Conservation (phyloP, 1,284 basidiomycete species). For the Gomphus bonarii region DNA sequence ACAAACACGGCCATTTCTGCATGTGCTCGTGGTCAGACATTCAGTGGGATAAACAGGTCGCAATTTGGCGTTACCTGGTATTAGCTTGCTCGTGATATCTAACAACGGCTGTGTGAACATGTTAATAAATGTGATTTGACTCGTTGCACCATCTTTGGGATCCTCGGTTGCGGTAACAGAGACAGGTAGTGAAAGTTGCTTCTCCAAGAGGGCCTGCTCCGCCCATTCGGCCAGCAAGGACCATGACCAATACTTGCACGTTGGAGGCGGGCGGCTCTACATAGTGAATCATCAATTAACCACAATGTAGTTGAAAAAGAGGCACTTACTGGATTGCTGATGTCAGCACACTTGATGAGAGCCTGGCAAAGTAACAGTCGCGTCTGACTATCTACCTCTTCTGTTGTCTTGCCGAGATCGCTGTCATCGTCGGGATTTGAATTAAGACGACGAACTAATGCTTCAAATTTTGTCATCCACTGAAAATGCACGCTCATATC, state of each 20-base stretch:
- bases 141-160: constrained; percentile 66
- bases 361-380: constrained; percentile 79
- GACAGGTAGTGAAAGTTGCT: constrained; percentile 64
- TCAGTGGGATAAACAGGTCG: not conserved
- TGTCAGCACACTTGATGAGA: constrained; percentile 92
- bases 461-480: constrained; percentile 65
- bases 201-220: constrained; percentile 75
- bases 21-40: not conserved
- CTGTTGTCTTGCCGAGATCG: not conserved
- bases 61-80: constrained; percentile 49
- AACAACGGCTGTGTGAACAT: constrained; percentile 78
- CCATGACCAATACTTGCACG: constrained; percentile 85
- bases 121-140: constrained; percentile 86
- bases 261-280: constrained; percentile 82
- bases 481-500: constrained; percentile 86
- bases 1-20: constrained; percentile 57
- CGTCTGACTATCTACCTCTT: constrained; percentile 30
- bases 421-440: not conserved
- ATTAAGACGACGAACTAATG: constrained; percentile 23
- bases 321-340: constrained; percentile 82
- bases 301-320: constrained; percentile 1
- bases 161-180: constrained; percentile 56
- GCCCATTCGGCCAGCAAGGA: constrained; percentile 86
- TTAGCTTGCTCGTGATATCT: constrained; percentile 56
- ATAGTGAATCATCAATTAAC: not conserved